phyloP scores from a whole-genome alignment of 164 flowering plant genomes.

The Annona cherimola region DNA sequence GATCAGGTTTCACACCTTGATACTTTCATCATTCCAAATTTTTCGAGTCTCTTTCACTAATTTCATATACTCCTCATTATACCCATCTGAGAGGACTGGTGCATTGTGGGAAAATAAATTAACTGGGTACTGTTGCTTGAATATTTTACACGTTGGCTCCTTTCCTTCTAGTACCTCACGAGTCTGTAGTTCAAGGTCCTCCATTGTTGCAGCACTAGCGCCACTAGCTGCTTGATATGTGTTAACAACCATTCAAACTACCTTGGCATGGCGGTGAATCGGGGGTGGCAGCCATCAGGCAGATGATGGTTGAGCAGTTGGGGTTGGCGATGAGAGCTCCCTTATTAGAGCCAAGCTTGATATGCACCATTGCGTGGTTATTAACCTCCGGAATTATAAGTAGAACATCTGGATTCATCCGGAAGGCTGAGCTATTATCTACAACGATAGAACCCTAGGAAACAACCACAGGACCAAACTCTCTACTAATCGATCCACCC shows the following conservation, averaged over 20 bases:
- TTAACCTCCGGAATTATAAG: conserved; percentile 95
- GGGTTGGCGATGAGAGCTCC: conserved; percentile 95
- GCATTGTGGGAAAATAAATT: conserved; percentile 97
- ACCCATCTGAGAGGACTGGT: conserved; percentile 78
- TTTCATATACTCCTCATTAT: conserved; percentile 99
- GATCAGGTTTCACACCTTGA: too few species aligned
- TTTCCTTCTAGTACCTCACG: conserved; percentile 97
- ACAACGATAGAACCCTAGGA: conserved; percentile 70
- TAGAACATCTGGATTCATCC: conserved; percentile 83
- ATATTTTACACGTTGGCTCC: conserved; percentile 85
- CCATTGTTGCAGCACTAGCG: conserved; percentile 99
- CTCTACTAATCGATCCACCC: conserved; percentile 87
- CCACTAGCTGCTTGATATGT: conserved; percentile 99
- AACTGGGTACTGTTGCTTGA: conserved; percentile 90
- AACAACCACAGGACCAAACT: conserved; percentile 82
- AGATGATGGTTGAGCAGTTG: conserved; percentile 97
- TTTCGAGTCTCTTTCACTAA: conserved; percentile 93
- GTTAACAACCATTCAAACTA: conserved; percentile 91
- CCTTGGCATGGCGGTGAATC: conserved; percentile 91
- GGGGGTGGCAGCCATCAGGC: conserved; percentile 96
- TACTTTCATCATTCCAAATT: too few species aligned
- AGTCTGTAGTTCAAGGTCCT: conserved; percentile 90
- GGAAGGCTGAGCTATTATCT: conserved; percentile 94
- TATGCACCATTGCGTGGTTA: conserved; percentile 76
- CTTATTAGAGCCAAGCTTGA: conserved; percentile 59